phyloP scores from a whole-genome alignment of 169 alveolate species.

The Plasmodium falciparum region DNA sequence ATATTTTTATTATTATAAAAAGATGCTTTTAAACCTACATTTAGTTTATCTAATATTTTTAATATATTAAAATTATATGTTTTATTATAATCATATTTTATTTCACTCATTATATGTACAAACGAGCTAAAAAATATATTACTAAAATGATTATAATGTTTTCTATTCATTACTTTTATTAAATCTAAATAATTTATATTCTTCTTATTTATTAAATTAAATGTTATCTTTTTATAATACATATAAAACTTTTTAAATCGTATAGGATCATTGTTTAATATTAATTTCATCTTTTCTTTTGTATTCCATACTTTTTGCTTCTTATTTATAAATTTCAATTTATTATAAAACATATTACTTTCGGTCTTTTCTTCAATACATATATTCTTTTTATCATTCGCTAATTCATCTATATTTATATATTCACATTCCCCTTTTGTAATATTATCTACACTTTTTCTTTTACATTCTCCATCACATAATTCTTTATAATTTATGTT shows the following conservation, averaged over 20 bases:
- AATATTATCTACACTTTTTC: neutral
- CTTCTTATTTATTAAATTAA: constrained; percentile 37
- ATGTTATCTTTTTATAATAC: constrained; percentile 9
- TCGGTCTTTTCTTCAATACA: neutral
- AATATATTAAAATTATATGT: constrained; percentile 47
- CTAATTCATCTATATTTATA: neutral
- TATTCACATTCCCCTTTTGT: neutral
- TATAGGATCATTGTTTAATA: constrained; percentile 45
- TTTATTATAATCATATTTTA: constrained; percentile 54
- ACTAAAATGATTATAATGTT: constrained; percentile 52
- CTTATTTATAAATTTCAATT: too few relatives aligned
- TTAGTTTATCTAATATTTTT: constrained; percentile 70
- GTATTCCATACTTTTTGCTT: too few relatives aligned
- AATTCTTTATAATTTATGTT: neutral
- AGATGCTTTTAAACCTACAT: constrained; percentile 68
- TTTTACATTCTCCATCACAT: neutral
- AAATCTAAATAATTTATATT: constrained; percentile 42
- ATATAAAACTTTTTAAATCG: constrained; percentile 42
- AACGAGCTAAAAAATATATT: constrained; percentile 37
- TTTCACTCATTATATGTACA: constrained; percentile 61
- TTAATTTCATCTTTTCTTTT: constrained; percentile 1
- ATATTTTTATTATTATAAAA: constrained; percentile 70
- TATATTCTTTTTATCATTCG: neutral
- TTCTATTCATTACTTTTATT: constrained; percentile 22
- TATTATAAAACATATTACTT: neutral